Conservation (phyloP, 495 filamentous ascomycete genomes). For the Penicillium longicatenatum region DNA sequence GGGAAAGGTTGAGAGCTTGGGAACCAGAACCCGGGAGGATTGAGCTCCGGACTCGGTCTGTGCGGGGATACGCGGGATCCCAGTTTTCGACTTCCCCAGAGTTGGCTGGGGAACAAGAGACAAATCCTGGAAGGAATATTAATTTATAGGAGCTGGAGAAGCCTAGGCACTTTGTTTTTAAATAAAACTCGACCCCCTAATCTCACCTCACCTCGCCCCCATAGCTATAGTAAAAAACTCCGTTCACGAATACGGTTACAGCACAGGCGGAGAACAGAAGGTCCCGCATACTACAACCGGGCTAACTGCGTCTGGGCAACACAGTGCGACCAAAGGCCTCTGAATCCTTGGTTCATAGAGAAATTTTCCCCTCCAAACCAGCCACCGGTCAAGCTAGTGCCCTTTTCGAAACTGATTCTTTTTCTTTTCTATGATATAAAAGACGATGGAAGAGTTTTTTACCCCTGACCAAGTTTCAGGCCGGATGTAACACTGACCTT, state of each 20-base stretch:
- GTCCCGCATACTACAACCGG: not conserved
- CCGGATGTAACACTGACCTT: not conserved
- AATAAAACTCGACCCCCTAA: not conserved
- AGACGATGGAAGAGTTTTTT: not conserved
- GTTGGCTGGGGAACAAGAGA: slow-evolving; percentile 13
- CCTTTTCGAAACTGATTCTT: not conserved
- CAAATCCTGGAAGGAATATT: not conserved
- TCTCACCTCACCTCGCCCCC: not conserved
- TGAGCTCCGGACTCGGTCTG: slow-evolving; percentile 31
- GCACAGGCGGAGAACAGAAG: not conserved
- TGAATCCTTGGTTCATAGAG: not conserved
- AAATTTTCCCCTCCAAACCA: not conserved
- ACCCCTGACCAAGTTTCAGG: not conserved
- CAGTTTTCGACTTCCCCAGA: slow-evolving; percentile 6
- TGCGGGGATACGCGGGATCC: slow-evolving; percentile 25
- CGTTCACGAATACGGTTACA: not conserved
- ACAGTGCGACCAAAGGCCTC: not conserved
- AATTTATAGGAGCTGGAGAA: not conserved
- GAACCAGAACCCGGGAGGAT: slow-evolving; percentile 13
- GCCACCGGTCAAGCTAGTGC: not conserved
- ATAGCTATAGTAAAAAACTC: not conserved
- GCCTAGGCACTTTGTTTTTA: not conserved
- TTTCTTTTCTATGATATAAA: not conserved
- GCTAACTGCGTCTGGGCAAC: not conserved
- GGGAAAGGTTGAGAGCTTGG: slow-evolving; percentile 7